Percentiles rank a stretch among this genome's conserved stretches.
These are phyloP conservation scores for Trichothecium sympodiale DNA, from an alignment of 2,329 filamentous ascomycete genomes.

Conservation along the genomic window DNA sequence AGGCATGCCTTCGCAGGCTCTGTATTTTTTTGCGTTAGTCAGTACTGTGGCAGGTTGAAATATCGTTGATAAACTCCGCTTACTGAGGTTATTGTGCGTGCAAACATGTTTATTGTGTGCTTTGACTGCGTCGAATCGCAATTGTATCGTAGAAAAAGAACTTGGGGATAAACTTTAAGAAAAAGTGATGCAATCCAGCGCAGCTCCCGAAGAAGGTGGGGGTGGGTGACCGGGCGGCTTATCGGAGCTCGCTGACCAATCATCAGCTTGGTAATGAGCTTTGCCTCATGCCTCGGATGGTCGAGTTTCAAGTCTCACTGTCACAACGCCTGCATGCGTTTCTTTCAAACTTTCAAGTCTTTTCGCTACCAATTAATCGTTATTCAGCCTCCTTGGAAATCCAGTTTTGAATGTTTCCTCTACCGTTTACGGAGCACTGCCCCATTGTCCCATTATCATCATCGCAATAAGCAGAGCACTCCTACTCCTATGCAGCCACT, in stretches of 20 bases:
- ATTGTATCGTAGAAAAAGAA: neutral
- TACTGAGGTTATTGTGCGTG: constrained; percentile 4
- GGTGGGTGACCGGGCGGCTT: neutral
- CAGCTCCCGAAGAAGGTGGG: neutral
- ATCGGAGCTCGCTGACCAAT: constrained; percentile 1
- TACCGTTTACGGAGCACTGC: too few relatives aligned
- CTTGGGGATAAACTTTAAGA: too few relatives aligned
- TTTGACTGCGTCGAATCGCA: neutral
- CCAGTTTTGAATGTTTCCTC: too few relatives aligned
- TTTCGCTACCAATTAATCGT: too few relatives aligned
- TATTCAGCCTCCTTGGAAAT: too few relatives aligned
- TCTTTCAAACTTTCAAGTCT: too few relatives aligned
- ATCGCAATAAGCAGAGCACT: too few relatives aligned
- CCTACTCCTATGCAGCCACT: too few relatives aligned
- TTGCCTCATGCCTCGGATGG: too few relatives aligned
- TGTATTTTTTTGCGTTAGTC: constrained; percentile 9
- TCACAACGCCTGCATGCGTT: too few relatives aligned
- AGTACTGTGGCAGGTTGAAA: neutral
- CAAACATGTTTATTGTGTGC: constrained; percentile 2
- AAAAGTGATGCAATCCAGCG: constrained; percentile 2
- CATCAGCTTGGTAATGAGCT: neutral
- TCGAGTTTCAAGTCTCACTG: too few relatives aligned
- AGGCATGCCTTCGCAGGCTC: constrained; percentile 25
- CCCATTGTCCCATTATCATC: too few relatives aligned
- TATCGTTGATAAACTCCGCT: neutral